Evolutionary conservation across 2,329 filamentous ascomycete genomes (phyloP).

Genomic region (Coleophoma eucalyptorum): DNA sequence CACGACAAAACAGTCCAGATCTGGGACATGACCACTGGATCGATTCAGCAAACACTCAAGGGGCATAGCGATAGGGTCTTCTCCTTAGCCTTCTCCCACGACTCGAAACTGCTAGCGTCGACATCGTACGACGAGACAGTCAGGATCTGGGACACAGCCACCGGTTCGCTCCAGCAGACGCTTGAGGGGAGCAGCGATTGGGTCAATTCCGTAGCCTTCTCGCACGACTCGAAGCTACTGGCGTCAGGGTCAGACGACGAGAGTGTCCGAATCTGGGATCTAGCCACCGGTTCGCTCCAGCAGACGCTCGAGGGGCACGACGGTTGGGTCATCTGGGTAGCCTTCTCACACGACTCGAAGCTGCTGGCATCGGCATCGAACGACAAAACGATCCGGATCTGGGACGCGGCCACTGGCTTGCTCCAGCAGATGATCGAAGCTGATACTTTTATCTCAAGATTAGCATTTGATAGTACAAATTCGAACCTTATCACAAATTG

Average conservation of each 20-base stretch:
- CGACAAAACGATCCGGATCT: conserved; percentile 2
- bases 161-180: neutral
- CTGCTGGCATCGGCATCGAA: neutral
- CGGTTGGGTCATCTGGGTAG: conserved; percentile 1
- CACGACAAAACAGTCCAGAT: conserved; percentile 1
- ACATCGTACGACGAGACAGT: conserved; percentile 1
- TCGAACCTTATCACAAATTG: too few relatives aligned
- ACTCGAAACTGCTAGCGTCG: too few relatives aligned
- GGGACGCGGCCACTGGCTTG: conserved; percentile 12
- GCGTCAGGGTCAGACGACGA: conserved; percentile 1
- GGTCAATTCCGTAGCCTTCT: conserved; percentile 5
- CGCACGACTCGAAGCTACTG: conserved; percentile 1
- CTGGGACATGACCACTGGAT: conserved; percentile 5
- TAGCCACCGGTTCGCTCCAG: neutral
- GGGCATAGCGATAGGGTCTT: neutral
- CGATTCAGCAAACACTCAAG: neutral
- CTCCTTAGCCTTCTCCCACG: conserved; percentile 5
- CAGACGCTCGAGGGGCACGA: conserved; percentile 2
- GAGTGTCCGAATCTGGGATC: conserved; percentile 2
- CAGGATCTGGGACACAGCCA: conserved; percentile 2
- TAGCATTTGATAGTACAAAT: too few relatives aligned
- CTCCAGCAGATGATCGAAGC: too few relatives aligned
- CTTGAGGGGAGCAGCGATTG: conserved; percentile 1
- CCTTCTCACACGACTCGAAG: conserved; percentile 5
- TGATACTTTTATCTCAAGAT: too few relatives aligned